Evolutionary conservation across 441 rosid genomes (phyloP), one percentile per base, ranked within the genome.

Genomic region (California macrophylla): DNA sequence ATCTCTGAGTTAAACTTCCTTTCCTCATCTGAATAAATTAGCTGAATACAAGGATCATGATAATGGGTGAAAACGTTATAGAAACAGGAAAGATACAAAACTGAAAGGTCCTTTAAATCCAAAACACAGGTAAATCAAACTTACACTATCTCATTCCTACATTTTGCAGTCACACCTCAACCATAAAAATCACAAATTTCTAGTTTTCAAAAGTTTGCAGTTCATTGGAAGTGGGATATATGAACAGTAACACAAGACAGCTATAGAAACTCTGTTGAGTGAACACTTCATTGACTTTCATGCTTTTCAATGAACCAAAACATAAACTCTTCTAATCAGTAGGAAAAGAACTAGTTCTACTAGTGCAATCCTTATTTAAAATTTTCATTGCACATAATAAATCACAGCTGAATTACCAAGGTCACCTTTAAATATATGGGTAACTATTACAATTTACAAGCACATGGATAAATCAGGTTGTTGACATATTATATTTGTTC

Each of bases 11-110:
- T 77, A 54, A 77, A 77, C 72, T 77, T 77, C 60, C 80, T 69
- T 15, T 77, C 80, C 70, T 77, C 80, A 54, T 73, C 74, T 13
- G 80, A 77, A 66, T 77, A 77, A 18, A 77, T 77, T 20, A 77
- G 74, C 80, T 77, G 18, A 8, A 58, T 34, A 60, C 18, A 29
- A 20, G 29, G 12, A 15, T 1, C 6, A 36, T 47, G 52, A 50
- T 15, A 25, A 69, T 38, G 24, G 25, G 56, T 25, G 28, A 52
- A 7, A 15, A 50, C 12, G 36, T 18, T 21, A 30, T 36, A 36
- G 28, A 56, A 23, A 58, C 9, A 58, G 25, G 63, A 56, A 28
- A 56, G 23, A 32, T 58, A 13, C 16, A 56, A 21, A 56, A 25
- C 29, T 6, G 12, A 18, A 18, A 54, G 13, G 61, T 13, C 25